Conservation (phyloP, 2,329 filamentous ascomycete genomes). For the Talaromyces rugulosus region DNA sequence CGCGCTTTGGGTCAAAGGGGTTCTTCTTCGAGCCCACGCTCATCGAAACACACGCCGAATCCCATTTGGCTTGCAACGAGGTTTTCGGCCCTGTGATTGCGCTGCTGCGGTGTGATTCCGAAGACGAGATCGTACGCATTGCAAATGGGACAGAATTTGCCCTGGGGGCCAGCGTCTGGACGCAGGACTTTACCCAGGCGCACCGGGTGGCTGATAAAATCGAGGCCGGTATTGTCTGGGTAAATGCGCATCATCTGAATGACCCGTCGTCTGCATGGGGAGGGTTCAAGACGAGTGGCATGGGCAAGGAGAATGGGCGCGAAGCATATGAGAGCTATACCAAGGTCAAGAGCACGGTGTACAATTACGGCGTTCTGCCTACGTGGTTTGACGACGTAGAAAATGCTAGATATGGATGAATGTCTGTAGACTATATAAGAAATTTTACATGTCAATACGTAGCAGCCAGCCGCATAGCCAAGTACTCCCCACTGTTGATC, state of each 20-base stretch:
- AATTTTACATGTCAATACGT: conserved; percentile 53
- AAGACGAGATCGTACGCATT: conserved; percentile 43
- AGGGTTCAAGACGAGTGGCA: conserved; percentile 60
- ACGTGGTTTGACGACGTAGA: conserved; percentile 62
- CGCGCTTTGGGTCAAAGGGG: conserved; percentile 41
- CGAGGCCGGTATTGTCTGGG: conserved; percentile 47
- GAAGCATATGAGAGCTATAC: conserved; percentile 61
- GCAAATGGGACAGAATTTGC: conserved; percentile 51
- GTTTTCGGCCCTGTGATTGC: conserved; percentile 52
- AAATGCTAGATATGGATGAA: conserved; percentile 58
- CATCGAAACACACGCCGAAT: conserved; percentile 29
- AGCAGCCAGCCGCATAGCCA: conserved; percentile 70
- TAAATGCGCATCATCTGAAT: conserved; percentile 62
- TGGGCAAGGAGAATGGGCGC: conserved; percentile 69
- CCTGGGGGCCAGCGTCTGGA: conserved; percentile 50
- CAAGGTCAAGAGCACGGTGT: conserved; percentile 35
- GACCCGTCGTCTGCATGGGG: conserved; percentile 70
- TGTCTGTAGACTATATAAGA: neutral
- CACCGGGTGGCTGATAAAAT: conserved; percentile 45
- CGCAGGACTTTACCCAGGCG: conserved; percentile 46
- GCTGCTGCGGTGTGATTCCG: conserved; percentile 43
- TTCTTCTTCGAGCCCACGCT: conserved; percentile 49
- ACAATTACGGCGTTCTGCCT: conserved; percentile 63
- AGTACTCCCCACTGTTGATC: conserved; percentile 75
- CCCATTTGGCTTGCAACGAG: conserved; percentile 34